A percentile compares a stretch with the other conserved stretches of the same genome.
These are phyloP conservation scores for Tolypocladium pustulatum DNA, from an alignment of 2,329 filamentous ascomycete genomes.

Conservation along the genomic window DNA sequence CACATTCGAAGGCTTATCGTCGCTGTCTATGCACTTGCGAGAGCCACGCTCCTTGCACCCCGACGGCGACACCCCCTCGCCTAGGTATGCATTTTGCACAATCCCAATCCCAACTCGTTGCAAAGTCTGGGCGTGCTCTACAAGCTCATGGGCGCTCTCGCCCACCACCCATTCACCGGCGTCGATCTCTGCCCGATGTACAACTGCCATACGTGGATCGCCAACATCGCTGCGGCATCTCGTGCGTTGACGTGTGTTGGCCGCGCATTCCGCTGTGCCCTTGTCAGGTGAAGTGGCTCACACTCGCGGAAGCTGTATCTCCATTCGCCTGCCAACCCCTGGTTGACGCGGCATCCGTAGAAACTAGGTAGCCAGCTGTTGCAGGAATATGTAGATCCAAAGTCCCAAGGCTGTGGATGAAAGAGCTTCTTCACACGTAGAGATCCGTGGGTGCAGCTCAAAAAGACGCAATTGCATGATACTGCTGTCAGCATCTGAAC, in stretches of 20 bases:
- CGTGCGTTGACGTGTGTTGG: neutral
- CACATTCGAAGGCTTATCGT: neutral
- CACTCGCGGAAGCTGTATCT: neutral
- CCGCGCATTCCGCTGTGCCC: neutral
- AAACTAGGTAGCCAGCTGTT: neutral
- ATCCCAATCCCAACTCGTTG: neutral
- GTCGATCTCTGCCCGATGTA: neutral
- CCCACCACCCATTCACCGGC: neutral
- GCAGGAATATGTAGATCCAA: neutral
- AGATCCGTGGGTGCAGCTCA: neutral
- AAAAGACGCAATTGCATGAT: neutral
- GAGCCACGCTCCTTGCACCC: neutral
- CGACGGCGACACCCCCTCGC: too few species aligned
- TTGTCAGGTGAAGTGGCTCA: neutral
- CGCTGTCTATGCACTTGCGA: neutral
- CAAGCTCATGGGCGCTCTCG: neutral
- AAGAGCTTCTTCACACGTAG: neutral
- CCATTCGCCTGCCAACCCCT: neutral
- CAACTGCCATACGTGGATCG: neutral
- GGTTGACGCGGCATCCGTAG: neutral
- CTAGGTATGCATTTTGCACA: too few species aligned
- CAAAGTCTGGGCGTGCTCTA: neutral
- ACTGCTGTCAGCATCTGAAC: neutral
- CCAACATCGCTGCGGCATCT: neutral
- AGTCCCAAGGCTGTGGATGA: neutral